Evolutionary conservation across 2,329 filamentous ascomycete species (phyloP), one percentile per base, ranked within the genome.

Genomic region (Ilyonectria mors-panacis): DNA sequence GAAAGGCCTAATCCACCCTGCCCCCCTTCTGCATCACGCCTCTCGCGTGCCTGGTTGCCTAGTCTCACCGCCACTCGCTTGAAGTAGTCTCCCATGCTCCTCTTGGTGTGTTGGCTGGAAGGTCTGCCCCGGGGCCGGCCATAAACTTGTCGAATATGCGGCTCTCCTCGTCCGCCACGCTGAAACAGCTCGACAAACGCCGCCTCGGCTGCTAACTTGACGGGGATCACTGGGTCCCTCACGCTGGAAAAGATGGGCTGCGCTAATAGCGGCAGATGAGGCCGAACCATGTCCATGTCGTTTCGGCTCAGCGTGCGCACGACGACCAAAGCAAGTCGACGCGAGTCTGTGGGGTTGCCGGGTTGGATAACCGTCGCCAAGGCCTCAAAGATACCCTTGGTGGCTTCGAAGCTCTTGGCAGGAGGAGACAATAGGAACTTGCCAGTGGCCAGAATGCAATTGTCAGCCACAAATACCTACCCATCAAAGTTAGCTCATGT

Each of bases 61-160:
- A 98, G 83, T 73, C 95, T 89, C 76, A 95, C 81, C 1, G 94
- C 94, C 70, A 99, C 93, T 47, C 96, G 87, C 86, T 97, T 97
- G 84, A 98, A 98, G 83, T 99, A 99, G 80, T 99, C 96, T 66
- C 91, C 88, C 92, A 99, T 98, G 79, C 92, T 94, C 73, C 95
- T 88, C 87, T 97, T 96, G 19, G 90, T 90, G 45, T 89, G n/a
- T n/a, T 92, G 0, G 93, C 82, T 9, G 91, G 86, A 66, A 98
- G 81, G 3, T 89, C 88, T 57, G 88, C 88, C 6, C 88, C 89
- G 1, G 91, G 86, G 0, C 91, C 90, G 10, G 88, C 85, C 84
- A 98, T 91, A 81, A 94, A 98, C 82, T 95, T 95, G 75, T 98
- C 95, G 79, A 98, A 98, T 21, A 98, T 90, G 69, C 89, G 91